Conservation (phyloP, 164 flowering plant genomes). For the Echeveria elegans region DNA sequence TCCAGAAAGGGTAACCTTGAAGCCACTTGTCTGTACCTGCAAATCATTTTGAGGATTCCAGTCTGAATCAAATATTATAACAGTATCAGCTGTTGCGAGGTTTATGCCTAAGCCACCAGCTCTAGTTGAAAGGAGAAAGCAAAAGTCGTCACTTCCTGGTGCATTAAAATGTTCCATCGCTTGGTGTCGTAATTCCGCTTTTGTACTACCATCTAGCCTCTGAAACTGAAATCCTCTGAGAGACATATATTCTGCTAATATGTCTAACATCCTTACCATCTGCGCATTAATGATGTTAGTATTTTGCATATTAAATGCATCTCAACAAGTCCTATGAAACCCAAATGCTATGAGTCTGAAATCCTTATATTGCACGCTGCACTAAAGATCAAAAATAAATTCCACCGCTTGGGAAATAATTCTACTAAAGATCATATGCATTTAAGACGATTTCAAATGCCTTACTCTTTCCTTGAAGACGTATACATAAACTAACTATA, state of each 20-base stretch:
- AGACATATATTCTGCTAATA: slow-evolving; percentile 89
- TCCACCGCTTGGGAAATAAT: no score
- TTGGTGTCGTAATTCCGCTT: slow-evolving; percentile 93
- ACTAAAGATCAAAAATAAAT: no score
- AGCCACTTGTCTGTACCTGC: slow-evolving; percentile 43
- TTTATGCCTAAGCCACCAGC: slow-evolving; percentile 99
- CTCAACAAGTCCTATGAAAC: background rate
- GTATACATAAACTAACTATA: no score
- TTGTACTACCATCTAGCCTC: slow-evolving; percentile 98
- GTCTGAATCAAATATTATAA: slow-evolving; percentile 97
- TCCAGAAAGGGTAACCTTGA: background rate
- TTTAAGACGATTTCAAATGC: no score
- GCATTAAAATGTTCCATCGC: slow-evolving; percentile 99
- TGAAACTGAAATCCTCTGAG: slow-evolving; percentile 93
- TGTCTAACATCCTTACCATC: slow-evolving; percentile 99
- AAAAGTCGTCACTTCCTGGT: slow-evolving; percentile 97
- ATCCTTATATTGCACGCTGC: no score
- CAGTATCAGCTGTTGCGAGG: slow-evolving; percentile 99
- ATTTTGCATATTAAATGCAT: background rate
- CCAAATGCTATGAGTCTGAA: background rate
- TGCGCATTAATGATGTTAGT: slow-evolving; percentile 19
- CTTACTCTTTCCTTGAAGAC: no score
- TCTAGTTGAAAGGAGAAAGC: slow-evolving; percentile 96
- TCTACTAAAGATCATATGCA: no score
- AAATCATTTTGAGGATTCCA: slow-evolving; percentile 99